Conservation (phyloP, 495 filamentous ascomycete genomes). For the Tuber borchii region DNA sequence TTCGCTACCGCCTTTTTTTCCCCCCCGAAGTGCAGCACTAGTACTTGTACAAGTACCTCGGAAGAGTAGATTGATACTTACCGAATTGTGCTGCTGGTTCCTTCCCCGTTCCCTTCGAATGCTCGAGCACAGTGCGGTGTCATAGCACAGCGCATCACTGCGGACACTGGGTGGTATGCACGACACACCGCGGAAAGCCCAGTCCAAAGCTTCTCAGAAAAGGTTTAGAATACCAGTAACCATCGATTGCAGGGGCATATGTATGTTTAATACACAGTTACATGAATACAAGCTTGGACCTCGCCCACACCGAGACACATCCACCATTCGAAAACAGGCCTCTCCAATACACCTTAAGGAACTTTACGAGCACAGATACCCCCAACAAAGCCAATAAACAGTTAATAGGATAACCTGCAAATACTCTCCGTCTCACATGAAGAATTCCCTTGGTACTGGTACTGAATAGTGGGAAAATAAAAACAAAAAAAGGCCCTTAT, state of each 20-base stretch:
- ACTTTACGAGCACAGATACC: background rate
- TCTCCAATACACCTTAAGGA: background rate
- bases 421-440: background rate
- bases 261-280: no score
- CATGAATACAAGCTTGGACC: background rate
- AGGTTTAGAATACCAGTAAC: background rate
- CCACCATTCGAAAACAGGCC: background rate
- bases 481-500: background rate
- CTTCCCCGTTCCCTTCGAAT: background rate
- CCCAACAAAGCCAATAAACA: no score
- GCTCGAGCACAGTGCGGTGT: background rate
- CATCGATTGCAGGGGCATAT: no score
- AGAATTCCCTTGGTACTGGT: no score
- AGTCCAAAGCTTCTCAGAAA: background rate
- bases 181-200: background rate
- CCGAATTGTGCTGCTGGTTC: background rate
- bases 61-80: background rate
- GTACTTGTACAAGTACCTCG: no score
- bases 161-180: background rate
- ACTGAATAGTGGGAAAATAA: background rate
- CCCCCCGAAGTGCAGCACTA: background rate
- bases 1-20: background rate
- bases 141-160: background rate
- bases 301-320: background rate
- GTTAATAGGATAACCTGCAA: background rate